Conservation (phyloP, 2,329 filamentous ascomycete species). For the Didymella keratinophila region DNA sequence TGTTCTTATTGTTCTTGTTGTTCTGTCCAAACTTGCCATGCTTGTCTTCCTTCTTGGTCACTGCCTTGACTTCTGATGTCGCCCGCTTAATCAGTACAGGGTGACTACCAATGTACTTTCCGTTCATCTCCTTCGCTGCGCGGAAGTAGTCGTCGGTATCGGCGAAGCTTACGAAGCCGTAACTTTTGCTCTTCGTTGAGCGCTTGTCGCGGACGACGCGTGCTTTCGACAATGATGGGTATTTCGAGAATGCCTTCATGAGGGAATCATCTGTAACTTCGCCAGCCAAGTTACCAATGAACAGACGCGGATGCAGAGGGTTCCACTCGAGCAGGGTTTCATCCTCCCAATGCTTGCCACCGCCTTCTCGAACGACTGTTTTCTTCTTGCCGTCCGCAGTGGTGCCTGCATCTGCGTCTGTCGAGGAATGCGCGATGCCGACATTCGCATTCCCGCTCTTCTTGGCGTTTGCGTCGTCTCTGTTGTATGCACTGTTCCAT, state of each 20-base stretch:
- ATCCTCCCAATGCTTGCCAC: slow-evolving; percentile 93
- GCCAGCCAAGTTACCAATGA: slow-evolving; percentile 94
- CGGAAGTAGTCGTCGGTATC: slow-evolving; percentile 97
- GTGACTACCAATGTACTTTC: slow-evolving; percentile 98
- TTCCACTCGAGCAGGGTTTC: slow-evolving; percentile 93
- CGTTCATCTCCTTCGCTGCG: slow-evolving; percentile 97
- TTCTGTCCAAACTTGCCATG: slow-evolving; percentile 44
- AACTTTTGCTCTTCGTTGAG: slow-evolving; percentile 94
- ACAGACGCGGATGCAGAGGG: slow-evolving; percentile 89
- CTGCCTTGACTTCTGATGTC: slow-evolving; percentile 87
- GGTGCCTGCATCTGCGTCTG: slow-evolving; percentile 58
- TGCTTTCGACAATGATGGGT: slow-evolving; percentile 88
- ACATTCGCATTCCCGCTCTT: slow-evolving; percentile 54
- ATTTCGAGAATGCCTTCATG: slow-evolving; percentile 90
- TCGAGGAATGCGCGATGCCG: slow-evolving; percentile 46
- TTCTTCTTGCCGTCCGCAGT: slow-evolving; percentile 71
- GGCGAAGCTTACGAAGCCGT: slow-evolving; percentile 94
- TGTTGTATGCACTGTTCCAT: slow-evolving; percentile 90
- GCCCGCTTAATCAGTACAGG: slow-evolving; percentile 87
- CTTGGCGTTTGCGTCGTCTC: slow-evolving; percentile 60
- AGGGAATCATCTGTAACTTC: slow-evolving; percentile 97
- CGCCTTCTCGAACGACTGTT: slow-evolving; percentile 87
- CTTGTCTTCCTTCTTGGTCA: slow-evolving; percentile 61
- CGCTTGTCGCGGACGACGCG: slow-evolving; percentile 94
- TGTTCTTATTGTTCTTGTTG: slow-evolving; percentile 60